Percentiles rank a stretch among this genome's conserved stretches.
Conservation (phyloP, 192 early-diverging fungal genomes). For the Diversispora epigaea region DNA sequence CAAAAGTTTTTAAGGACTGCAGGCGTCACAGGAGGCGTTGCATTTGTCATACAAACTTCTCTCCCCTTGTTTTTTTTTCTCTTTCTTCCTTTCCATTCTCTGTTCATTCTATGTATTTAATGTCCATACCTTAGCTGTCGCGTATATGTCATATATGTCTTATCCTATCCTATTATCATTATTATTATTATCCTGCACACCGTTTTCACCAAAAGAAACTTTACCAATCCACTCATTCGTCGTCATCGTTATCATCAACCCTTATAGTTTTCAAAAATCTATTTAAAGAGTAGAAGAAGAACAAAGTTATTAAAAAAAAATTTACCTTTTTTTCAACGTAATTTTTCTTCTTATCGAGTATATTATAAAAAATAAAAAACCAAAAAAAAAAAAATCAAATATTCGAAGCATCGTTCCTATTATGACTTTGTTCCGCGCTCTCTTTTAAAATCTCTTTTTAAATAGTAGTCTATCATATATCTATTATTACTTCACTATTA, state of each 20-base stretch:
- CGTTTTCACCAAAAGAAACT: too few species aligned
- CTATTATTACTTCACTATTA: too few species aligned
- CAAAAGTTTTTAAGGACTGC: conserved; percentile 18
- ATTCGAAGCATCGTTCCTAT: neutral
- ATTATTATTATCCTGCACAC: too few species aligned
- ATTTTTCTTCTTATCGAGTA: neutral
- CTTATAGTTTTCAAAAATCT: conserved; percentile 1
- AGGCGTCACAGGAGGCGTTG: conserved; percentile 25
- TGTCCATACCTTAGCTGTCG: neutral
- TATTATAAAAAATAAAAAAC: too few species aligned
- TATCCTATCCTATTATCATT: neutral
- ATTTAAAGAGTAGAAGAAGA: neutral
- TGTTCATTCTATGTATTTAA: neutral
- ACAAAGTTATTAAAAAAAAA: neutral
- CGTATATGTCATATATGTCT: neutral
- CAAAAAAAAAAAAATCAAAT: too few species aligned
- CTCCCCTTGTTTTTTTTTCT: neutral
- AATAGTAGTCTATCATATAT: neutral
- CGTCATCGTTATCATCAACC: neutral
- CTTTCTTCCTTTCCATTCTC: conserved; percentile 3
- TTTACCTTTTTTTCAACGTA: neutral
- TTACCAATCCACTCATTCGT: too few species aligned
- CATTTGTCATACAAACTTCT: conserved; percentile 24
- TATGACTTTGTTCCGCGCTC: conserved; percentile 1
- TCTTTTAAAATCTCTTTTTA: neutral